phyloP scores from a whole-genome alignment of 169 alveolate species.

The Cyclospora cayetanensis region DNA sequence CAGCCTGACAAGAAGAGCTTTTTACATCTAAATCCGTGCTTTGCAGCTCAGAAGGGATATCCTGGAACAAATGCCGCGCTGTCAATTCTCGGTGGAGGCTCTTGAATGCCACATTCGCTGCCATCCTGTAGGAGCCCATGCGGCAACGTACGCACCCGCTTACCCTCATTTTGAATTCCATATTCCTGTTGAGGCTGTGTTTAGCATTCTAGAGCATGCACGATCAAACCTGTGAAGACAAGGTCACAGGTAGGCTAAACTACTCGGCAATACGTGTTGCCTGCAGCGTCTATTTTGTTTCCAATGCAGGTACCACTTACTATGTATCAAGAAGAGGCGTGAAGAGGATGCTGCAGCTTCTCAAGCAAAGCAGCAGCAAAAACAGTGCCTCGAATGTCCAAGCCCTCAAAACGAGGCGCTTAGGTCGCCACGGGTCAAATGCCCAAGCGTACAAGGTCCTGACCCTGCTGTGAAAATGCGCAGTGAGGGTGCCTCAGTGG shows the following conservation, averaged over 20 bases:
- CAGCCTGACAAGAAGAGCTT: neutral
- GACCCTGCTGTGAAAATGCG: too few relatives aligned
- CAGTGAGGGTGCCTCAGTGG: too few relatives aligned
- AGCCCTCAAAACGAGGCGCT: too few relatives aligned
- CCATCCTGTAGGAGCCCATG: conserved; percentile 34
- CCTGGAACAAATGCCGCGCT: conserved; percentile 21
- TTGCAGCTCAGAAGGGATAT: conserved; percentile 24
- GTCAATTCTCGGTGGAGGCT: conserved; percentile 3
- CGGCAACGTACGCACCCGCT: conserved; percentile 22
- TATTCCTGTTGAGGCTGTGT: neutral
- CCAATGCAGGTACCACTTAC: conserved; percentile 10
- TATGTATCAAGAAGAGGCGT: conserved; percentile 13
- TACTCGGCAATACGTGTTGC: neutral
- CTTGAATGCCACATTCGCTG: conserved; percentile 56
- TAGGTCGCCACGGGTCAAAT: too few relatives aligned
- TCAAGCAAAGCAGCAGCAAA: conserved; percentile 30
- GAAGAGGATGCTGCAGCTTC: conserved; percentile 34
- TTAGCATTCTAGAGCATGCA: too few relatives aligned
- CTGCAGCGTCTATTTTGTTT: neutral
- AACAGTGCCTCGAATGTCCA: too few relatives aligned
- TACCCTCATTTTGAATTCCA: neutral
- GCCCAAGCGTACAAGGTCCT: too few relatives aligned
- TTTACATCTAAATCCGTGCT: neutral
- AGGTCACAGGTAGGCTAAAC: neutral
- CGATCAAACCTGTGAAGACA: too few relatives aligned